These are phyloP conservation scores for Strigomonas oncopelti DNA, from an alignment of 208 protist species.

Conservation along the genomic window DNA sequence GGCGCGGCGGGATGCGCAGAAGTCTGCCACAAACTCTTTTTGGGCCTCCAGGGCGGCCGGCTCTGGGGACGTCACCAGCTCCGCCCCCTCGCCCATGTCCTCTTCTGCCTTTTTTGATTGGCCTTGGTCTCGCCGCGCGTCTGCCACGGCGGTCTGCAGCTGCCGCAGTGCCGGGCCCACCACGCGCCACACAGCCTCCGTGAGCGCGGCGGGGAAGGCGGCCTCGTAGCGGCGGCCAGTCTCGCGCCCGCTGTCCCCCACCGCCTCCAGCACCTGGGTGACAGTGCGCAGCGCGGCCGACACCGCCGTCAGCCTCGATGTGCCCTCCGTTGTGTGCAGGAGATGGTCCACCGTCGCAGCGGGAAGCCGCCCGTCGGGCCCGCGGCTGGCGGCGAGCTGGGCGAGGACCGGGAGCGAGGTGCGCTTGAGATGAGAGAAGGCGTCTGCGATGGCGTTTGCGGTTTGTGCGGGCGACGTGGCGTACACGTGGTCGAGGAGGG, in stretches of 20 bases:
- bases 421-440: background rate
- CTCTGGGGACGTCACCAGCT: background rate
- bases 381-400: background rate
- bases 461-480: too few relatives aligned
- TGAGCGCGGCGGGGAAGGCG: constrained; percentile 46
- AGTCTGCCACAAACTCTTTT: constrained; percentile 13
- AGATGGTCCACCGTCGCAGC: background rate
- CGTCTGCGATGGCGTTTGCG: background rate
- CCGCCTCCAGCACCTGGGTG: constrained; percentile 9
- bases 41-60: background rate
- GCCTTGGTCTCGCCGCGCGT: too few relatives aligned
- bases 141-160: background rate
- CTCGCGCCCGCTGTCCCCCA: constrained; percentile 13
- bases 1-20: constrained; percentile 30
- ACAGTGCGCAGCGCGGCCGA: constrained; percentile 7
- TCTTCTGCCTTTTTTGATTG: too few relatives aligned
- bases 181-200: constrained; percentile 48
- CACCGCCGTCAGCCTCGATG: background rate
- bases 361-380: background rate
- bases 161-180: constrained; percentile 28
- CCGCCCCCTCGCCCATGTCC: too few relatives aligned
- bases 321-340: background rate
- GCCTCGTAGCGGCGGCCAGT: constrained; percentile 42
- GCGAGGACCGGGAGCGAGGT: constrained; percentile 1
- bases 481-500: background rate